A percentile compares a stretch with the other conserved stretches of the same genome.
phyloP scores from a whole-genome alignment of 1,139 yeast genomes.

The Meyerozyma elateridarum region DNA sequence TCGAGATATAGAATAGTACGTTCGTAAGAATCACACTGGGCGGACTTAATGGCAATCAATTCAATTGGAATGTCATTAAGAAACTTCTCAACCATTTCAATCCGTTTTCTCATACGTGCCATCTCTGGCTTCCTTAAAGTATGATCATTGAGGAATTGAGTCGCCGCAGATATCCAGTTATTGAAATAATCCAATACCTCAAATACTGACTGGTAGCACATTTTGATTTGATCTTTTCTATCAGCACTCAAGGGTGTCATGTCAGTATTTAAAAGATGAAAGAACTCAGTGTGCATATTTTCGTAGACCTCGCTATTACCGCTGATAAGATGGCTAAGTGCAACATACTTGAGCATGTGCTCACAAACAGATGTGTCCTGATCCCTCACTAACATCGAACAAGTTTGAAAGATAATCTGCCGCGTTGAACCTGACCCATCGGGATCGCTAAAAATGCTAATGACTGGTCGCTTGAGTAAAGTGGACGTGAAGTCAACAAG shows the following conservation, averaged over 20 bases:
- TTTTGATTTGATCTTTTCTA: slow-evolving; percentile 50
- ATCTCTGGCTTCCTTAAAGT: slow-evolving; percentile 17
- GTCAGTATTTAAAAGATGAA: slow-evolving; percentile 49
- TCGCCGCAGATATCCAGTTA: slow-evolving; percentile 58
- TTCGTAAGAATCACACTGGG: slow-evolving; percentile 82
- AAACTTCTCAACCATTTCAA: slow-evolving; percentile 40
- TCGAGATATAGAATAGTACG: slow-evolving; percentile 87
- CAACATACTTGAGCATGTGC: slow-evolving; percentile 75
- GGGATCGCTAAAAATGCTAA: slow-evolving; percentile 7
- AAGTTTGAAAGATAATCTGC: slow-evolving; percentile 54
- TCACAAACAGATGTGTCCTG: slow-evolving; percentile 68
- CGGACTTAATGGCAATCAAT: slow-evolving; percentile 70
- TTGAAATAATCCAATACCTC: slow-evolving; percentile 78
- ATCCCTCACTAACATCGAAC: slow-evolving; percentile 63
- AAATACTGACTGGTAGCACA: slow-evolving; percentile 70
- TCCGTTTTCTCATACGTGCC: slow-evolving; percentile 22
- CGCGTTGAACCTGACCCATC: slow-evolving; percentile 10
- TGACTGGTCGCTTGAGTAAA: slow-evolving; percentile 43
- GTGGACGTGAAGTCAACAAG: slow-evolving; percentile 63
- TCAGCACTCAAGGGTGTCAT: slow-evolving; percentile 45
- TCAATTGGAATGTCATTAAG: slow-evolving; percentile 58
- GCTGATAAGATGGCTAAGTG: slow-evolving; percentile 60
- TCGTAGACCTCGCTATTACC: slow-evolving; percentile 40
- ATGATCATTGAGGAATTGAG: slow-evolving; percentile 25
- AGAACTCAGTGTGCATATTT: slow-evolving; percentile 54